Evolutionary conservation across 1,139 yeast species (phyloP).

Genomic region (Candida glucosophila): DNA sequence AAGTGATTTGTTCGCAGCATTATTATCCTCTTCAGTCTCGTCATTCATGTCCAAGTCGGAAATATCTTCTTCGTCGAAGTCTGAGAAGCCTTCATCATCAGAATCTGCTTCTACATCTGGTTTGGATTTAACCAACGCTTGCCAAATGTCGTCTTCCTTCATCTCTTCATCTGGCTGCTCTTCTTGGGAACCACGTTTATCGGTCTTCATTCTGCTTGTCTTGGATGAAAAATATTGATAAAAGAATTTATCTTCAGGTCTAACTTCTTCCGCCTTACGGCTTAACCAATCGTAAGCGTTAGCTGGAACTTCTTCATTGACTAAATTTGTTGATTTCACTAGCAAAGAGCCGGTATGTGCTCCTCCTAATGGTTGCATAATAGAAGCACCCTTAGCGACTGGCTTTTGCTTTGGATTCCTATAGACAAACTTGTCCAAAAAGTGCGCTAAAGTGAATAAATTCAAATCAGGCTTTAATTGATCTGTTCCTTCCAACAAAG

Average conservation of each 20-base stretch:
- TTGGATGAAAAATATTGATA: constrained; percentile 75
- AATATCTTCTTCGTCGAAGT: constrained; percentile 38
- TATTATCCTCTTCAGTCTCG: constrained; percentile 15
- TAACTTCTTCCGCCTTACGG: constrained; percentile 55
- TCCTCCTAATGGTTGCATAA: constrained; percentile 98
- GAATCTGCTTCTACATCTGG: constrained; percentile 66
- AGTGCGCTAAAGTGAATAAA: constrained; percentile 77
- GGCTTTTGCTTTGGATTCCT: constrained; percentile 81
- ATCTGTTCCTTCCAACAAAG: constrained; percentile 38
- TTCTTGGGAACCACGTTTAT: constrained; percentile 10
- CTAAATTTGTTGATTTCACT: constrained; percentile 55
- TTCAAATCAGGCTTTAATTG: constrained; percentile 77
- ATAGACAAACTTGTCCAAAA: constrained; percentile 92
- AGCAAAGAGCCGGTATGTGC: constrained; percentile 69
- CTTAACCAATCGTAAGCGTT: constrained; percentile 79
- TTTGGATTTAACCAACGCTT: constrained; percentile 74
- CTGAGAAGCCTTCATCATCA: constrained; percentile 36
- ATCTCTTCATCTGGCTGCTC: constrained; percentile 36
- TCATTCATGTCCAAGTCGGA: constrained; percentile 23
- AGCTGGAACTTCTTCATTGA: constrained; percentile 48
- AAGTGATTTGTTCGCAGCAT: too few relatives aligned
- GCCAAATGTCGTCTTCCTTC: constrained; percentile 81
- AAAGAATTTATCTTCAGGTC: constrained; percentile 86
- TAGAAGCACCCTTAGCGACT: constrained; percentile 69
- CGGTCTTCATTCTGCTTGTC: constrained; percentile 35